Percentiles rank a stretch among this genome's conserved stretches.
Conservation (phyloP, 2,329 filamentous ascomycete species). For the Colletotrichum higginsianum region DNA sequence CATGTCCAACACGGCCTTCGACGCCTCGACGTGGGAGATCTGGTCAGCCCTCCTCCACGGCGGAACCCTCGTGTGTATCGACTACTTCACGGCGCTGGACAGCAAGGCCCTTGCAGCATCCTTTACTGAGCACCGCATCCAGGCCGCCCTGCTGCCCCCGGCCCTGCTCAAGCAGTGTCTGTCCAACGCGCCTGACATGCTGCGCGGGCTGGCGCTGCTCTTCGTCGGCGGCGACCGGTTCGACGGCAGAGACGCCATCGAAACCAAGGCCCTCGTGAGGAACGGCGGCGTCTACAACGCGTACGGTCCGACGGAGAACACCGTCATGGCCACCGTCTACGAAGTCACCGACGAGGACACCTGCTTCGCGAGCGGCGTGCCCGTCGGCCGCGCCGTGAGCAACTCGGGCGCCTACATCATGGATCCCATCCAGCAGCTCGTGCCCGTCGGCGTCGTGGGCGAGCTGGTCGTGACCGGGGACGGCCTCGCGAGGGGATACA, state of each 20-base stretch:
- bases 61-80: not conserved
- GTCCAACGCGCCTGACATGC: not conserved
- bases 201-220: not conserved
- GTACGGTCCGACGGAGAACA: constrained; percentile 13
- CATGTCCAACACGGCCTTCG: constrained; percentile 10
- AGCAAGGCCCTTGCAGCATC: constrained; percentile 4
- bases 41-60: constrained; percentile 7
- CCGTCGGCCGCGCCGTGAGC: constrained; percentile 5
- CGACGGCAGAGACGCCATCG: constrained; percentile 7
- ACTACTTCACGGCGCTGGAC: constrained; percentile 12
- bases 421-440: constrained; percentile 4
- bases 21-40: constrained; percentile 17
- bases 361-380: not conserved
- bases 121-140: not conserved
- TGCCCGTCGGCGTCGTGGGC: constrained; percentile 6
- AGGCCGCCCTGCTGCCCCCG: constrained; percentile 1
- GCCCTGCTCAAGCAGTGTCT: constrained; percentile 15
- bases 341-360: not conserved
- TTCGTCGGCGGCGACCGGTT: constrained; percentile 1
- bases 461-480: constrained; percentile 15
- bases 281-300: constrained; percentile 13
- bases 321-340: constrained; percentile 4
- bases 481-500: constrained; percentile 16
- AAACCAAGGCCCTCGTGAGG: not conserved
- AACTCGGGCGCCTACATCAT: constrained; percentile 8